Percentiles rank a stretch among this genome's conserved stretches.
Conservation (phyloP, 805 yeast genomes). For the Kodamaea laetipori region DNA sequence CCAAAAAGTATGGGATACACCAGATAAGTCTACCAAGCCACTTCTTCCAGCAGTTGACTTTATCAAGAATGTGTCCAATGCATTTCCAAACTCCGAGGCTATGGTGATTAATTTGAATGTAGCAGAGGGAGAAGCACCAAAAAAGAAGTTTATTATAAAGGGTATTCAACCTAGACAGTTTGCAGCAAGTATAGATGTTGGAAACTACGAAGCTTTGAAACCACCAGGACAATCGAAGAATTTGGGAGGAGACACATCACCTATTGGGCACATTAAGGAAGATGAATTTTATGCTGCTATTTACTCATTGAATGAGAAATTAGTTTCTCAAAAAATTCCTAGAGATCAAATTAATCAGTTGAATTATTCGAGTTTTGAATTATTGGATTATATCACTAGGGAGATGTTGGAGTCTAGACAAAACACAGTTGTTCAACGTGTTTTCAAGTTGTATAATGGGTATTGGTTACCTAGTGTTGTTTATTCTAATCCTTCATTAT, state of each 20-base stretch:
- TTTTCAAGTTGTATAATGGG: constrained; percentile 39
- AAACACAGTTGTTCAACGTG: constrained; percentile 25
- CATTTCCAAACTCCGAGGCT: constrained; percentile 86
- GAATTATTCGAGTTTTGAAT: constrained; percentile 35
- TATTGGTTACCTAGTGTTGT: constrained; percentile 45
- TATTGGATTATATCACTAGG: constrained; percentile 33
- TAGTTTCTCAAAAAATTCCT: constrained; percentile 19
- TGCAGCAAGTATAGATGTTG: constrained; percentile 50
- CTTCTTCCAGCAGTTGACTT: constrained; percentile 94
- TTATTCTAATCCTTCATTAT: constrained; percentile 42
- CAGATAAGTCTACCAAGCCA: constrained; percentile 30
- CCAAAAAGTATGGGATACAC: constrained; percentile 55
- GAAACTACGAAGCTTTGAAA: constrained; percentile 45
- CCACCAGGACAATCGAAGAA: constrained; percentile 18
- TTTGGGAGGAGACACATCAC: constrained; percentile 21
- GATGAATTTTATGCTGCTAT: constrained; percentile 35
- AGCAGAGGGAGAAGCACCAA: constrained; percentile 40
- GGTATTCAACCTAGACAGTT: constrained; percentile 86
- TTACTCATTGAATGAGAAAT: constrained; percentile 23
- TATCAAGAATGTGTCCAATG: constrained; percentile 88
- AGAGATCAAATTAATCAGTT: constrained; percentile 9
- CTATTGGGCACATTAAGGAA: constrained; percentile 40
- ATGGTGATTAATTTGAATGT: constrained; percentile 78
- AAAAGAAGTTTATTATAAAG: constrained; percentile 84
- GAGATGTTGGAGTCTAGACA: constrained; percentile 29